Percentiles rank a stretch among this genome's conserved stretches.
Evolutionary conservation across 2,329 filamentous ascomycete species (phyloP).

Genomic region (Aspergillus fischeri): DNA sequence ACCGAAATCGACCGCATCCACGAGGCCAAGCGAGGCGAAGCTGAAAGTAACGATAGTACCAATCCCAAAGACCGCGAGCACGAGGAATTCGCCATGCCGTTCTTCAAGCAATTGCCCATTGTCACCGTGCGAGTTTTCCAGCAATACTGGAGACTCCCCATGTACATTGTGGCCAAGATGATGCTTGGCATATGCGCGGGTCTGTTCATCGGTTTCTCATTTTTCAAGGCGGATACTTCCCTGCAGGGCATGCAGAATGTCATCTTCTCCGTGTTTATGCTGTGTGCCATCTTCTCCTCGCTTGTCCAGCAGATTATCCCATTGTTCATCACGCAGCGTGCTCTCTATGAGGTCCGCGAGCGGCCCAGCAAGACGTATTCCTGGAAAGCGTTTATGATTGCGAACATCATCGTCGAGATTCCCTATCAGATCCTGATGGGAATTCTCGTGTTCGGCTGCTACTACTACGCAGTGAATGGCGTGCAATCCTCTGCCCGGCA

Average conservation of each 20-base stretch:
- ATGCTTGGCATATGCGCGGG: constrained; percentile 58
- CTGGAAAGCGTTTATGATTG: constrained; percentile 81
- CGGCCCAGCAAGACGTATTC: constrained; percentile 78
- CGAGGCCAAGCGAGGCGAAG: constrained; percentile 38
- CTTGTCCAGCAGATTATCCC: constrained; percentile 58
- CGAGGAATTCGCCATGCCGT: constrained; percentile 73
- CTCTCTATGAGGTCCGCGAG: constrained; percentile 79
- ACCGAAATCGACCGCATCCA: constrained; percentile 56
- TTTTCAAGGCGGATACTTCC: constrained; percentile 66
- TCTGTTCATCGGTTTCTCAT: constrained; percentile 79
- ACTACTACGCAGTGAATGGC: constrained; percentile 74
- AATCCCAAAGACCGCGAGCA: constrained; percentile 55
- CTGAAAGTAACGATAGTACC: constrained; percentile 19
- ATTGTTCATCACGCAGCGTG: constrained; percentile 75
- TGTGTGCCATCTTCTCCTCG: constrained; percentile 64
- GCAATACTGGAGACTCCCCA: constrained; percentile 83
- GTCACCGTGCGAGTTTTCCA: constrained; percentile 73
- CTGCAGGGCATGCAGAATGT: constrained; percentile 78
- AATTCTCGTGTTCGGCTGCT: constrained; percentile 70
- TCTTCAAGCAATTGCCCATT: constrained; percentile 60
- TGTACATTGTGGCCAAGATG: constrained; percentile 78
- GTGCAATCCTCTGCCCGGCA: constrained; percentile 63
- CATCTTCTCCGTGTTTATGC: constrained; percentile 79
- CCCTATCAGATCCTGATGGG: constrained; percentile 76
- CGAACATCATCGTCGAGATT: constrained; percentile 77